A percentile compares a stretch with the other conserved stretches of the same genome.
Conservation (phyloP, 2,329 filamentous ascomycete species). For the Fusarium sp. region DNA sequence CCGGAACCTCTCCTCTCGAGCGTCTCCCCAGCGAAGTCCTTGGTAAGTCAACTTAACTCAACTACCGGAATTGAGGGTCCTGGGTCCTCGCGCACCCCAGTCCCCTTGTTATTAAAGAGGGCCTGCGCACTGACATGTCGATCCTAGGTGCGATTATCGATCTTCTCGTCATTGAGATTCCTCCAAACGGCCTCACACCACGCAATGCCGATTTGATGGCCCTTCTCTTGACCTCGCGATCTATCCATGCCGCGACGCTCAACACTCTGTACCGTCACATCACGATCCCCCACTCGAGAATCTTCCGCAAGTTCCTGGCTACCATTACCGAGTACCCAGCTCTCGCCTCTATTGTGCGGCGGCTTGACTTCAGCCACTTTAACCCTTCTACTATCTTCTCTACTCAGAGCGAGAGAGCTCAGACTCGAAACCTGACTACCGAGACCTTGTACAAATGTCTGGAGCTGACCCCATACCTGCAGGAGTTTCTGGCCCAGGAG, state of each 20-base stretch:
- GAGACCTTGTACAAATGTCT: constrained; percentile 79
- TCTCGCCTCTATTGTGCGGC: constrained; percentile 80
- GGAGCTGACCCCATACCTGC: constrained; percentile 77
- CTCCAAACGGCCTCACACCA: constrained; percentile 76
- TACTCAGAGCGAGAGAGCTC: constrained; percentile 78
- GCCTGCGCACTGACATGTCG: constrained; percentile 37
- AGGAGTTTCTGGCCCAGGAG: constrained; percentile 84
- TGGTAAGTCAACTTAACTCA: constrained; percentile 62
- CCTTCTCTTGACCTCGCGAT: constrained; percentile 80
- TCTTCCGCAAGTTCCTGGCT: constrained; percentile 83
- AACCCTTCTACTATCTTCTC: constrained; percentile 82
- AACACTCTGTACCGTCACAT: constrained; percentile 83
- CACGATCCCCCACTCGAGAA: constrained; percentile 84
- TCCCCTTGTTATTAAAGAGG: constrained; percentile 22
- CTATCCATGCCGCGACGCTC: constrained; percentile 78
- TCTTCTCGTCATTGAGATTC: constrained; percentile 78
- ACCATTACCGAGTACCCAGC: constrained; percentile 75
- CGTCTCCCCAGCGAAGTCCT: constrained; percentile 77
- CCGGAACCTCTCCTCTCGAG: constrained; percentile 72
- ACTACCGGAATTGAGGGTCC: constrained; percentile 9
- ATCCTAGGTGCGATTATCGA: constrained; percentile 77
- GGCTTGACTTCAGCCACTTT: constrained; percentile 88
- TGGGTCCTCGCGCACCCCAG: constrained; percentile 19
- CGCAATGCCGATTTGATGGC: constrained; percentile 84
- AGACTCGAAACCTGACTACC: constrained; percentile 81